Evolutionary conservation across 2,329 filamentous ascomycete species (phyloP).

Genomic region (Arthrocladium fulminans): DNA sequence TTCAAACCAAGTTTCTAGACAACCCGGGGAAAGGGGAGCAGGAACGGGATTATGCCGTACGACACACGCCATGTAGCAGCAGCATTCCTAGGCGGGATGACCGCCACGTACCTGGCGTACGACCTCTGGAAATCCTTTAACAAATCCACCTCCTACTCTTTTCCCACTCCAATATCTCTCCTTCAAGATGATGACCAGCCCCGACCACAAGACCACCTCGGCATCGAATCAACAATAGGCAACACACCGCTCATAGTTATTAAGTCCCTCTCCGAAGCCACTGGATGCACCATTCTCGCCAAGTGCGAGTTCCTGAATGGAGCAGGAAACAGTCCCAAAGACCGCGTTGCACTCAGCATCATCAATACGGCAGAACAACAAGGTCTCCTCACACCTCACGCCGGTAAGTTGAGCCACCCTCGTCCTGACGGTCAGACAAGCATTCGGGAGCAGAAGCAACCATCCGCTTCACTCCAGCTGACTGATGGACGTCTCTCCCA

Average conservation of each 20-base stretch:
- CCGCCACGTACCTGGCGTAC: slow-evolving; percentile 1
- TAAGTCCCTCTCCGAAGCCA: slow-evolving; percentile 73
- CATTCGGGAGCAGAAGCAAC: too few relatives aligned
- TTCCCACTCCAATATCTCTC: too few relatives aligned
- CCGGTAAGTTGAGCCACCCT: slow-evolving; percentile 34
- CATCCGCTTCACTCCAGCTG: too few relatives aligned
- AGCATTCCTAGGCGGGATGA: slow-evolving; percentile 7
- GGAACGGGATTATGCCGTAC: slow-evolving; percentile 2
- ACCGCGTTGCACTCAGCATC: slow-evolving; percentile 85
- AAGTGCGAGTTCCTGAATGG: slow-evolving; percentile 97
- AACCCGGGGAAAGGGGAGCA: not conserved
- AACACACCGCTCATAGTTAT: slow-evolving; percentile 85
- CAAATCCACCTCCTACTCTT: not conserved
- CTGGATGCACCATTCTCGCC: slow-evolving; percentile 79
- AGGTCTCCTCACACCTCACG: slow-evolving; percentile 65
- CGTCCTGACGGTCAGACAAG: too few relatives aligned
- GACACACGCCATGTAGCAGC: slow-evolving; percentile 8
- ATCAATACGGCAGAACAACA: slow-evolving; percentile 71
- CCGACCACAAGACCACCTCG: slow-evolving; percentile 28
- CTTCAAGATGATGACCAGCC: not conserved
- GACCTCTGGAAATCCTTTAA: not conserved
- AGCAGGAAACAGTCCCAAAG: slow-evolving; percentile 87
- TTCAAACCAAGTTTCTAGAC: not conserved
- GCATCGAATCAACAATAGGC: slow-evolving; percentile 86
- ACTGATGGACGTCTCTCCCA: too few relatives aligned